phyloP scores from a whole-genome alignment of 768 basidiomycete genomes.

The Lentinula edodes region DNA sequence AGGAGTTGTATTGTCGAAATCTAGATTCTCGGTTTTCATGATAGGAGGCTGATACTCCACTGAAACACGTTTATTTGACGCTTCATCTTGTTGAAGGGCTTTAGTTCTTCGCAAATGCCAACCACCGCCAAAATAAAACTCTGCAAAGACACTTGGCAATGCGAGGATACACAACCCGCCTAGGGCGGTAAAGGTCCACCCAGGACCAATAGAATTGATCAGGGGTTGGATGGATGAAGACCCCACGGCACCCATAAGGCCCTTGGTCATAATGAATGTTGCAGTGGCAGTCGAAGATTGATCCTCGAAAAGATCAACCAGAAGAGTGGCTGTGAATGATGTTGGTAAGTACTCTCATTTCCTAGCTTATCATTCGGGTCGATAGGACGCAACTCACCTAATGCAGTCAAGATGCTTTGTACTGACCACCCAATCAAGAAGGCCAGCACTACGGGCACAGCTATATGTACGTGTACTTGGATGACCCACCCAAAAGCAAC shows the following conservation, averaged over 20 bases:
- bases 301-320: slow-evolving; percentile 2
- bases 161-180: not conserved
- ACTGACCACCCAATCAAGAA: slow-evolving; percentile 5
- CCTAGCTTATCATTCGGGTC: too few relatives aligned
- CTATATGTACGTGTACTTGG: not conserved
- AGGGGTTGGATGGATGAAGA: not conserved
- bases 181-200: not conserved
- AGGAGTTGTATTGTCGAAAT: not conserved
- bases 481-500: not conserved
- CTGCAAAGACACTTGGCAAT: not conserved
- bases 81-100: not conserved
- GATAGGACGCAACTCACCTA: not conserved
- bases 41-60: not conserved
- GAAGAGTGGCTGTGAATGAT: not conserved
- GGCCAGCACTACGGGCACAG: not conserved
- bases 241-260: slow-evolving; percentile 1
- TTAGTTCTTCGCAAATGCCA: not conserved
- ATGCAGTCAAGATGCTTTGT: not conserved
- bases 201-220: not conserved
- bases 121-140: not conserved
- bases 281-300: not conserved
- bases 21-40: not conserved
- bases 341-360: not conserved
- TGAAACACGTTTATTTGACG: not conserved
- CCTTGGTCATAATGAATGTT: not conserved